These are phyloP conservation scores for Pseudomassariella vexata DNA, from an alignment of 2,329 filamentous ascomycete genomes.

Conservation along the genomic window DNA sequence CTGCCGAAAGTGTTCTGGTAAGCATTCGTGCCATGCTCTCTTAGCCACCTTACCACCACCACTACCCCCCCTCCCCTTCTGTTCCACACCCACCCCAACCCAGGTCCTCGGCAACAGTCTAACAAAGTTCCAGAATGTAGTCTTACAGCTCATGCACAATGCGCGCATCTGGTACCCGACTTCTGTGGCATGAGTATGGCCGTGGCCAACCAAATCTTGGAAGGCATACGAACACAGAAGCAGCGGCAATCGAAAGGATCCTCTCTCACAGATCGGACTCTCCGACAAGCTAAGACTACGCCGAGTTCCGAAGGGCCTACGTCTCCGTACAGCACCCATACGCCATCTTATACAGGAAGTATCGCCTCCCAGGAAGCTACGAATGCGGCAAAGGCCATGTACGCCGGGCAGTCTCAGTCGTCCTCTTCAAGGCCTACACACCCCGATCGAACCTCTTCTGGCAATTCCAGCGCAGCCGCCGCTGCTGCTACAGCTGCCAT, in stretches of 20 bases:
- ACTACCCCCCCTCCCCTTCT: background rate
- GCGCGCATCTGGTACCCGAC: slow-evolving; percentile 92
- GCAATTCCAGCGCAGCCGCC: slow-evolving; percentile 45
- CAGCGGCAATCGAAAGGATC: slow-evolving; percentile 56
- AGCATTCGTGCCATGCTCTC: no score
- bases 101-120: slow-evolving; percentile 10
- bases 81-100: background rate
- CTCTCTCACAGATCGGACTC: slow-evolving; percentile 59
- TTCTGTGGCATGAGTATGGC: slow-evolving; percentile 99
- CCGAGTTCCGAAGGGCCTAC: slow-evolving; percentile 27
- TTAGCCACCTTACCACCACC: slow-evolving; percentile 10
- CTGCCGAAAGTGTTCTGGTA: slow-evolving; percentile 84
- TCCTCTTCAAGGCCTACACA: slow-evolving; percentile 44
- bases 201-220: slow-evolving; percentile 86
- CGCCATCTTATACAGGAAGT: slow-evolving; percentile 22
- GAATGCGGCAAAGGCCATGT: slow-evolving; percentile 60
- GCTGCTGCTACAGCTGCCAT: slow-evolving; percentile 54
- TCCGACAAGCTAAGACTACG: slow-evolving; percentile 49
- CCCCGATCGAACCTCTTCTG: slow-evolving; percentile 47
- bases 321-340: slow-evolving; percentile 19
- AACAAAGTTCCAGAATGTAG: slow-evolving; percentile 63
- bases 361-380: slow-evolving; percentile 47
- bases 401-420: slow-evolving; percentile 46
- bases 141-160: slow-evolving; percentile 85
- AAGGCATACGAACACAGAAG: slow-evolving; percentile 77